phyloP scores from a whole-genome alignment of 1,284 basidiomycete species.

The Spongispora temasekensis region DNA sequence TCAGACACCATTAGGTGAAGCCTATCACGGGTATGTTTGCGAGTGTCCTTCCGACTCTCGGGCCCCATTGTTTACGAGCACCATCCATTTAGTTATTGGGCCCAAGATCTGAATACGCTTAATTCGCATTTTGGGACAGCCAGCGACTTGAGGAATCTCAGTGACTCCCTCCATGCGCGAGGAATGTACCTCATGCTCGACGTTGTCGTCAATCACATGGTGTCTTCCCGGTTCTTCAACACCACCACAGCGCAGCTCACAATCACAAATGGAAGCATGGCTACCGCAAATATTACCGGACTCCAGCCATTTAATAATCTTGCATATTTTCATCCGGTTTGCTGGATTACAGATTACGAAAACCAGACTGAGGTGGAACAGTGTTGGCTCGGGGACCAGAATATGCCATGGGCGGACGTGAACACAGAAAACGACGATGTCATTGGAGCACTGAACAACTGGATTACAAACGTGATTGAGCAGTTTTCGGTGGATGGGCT shows the following conservation, averaged over 20 bases:
- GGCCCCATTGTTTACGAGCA: not conserved
- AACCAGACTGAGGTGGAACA: conserved; percentile 71
- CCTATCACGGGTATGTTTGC: conserved; percentile 56
- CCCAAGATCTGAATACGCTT: conserved; percentile 57
- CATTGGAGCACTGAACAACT: conserved; percentile 52
- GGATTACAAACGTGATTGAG: conserved; percentile 58
- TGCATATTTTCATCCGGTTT: conserved; percentile 39
- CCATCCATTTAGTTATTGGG: conserved; percentile 52
- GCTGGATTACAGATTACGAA: conserved; percentile 49
- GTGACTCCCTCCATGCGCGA: conserved; percentile 60
- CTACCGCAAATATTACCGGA: conserved; percentile 40
- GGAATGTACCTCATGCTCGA: conserved; percentile 83
- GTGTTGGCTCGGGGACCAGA: conserved; percentile 75
- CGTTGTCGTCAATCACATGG: conserved; percentile 74
- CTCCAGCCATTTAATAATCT: conserved; percentile 39
- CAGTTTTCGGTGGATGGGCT: conserved; percentile 66
- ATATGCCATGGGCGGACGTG: conserved; percentile 65
- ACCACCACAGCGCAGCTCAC: conserved; percentile 31
- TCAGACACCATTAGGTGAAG: conserved; percentile 60
- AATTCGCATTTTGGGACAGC: conserved; percentile 68
- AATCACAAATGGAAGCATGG: conserved; percentile 19
- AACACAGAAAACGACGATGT: conserved; percentile 69
- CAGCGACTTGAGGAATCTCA: conserved; percentile 64
- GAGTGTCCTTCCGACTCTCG: not conserved
- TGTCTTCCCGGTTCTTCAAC: conserved; percentile 37